phyloP scores from a whole-genome alignment of 2,329 filamentous ascomycete species.

The Botrytis paeoniae region DNA sequence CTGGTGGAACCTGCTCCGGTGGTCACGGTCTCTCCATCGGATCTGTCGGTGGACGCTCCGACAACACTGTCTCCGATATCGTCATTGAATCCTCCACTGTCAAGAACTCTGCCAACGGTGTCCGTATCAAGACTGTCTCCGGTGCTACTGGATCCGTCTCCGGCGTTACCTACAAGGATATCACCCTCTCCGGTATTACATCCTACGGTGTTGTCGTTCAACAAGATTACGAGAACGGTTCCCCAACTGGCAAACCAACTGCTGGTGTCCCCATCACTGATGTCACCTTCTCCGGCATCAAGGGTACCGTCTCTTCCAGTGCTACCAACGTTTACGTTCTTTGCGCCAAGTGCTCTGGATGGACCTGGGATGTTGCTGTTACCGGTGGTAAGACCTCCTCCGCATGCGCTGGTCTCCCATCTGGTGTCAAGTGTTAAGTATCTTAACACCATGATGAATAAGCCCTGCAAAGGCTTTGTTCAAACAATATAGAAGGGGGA shows the following conservation, averaged over 20 bases:
- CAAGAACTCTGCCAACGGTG: conserved; percentile 51
- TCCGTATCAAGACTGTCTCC: conserved; percentile 40
- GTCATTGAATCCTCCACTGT: conserved; percentile 49
- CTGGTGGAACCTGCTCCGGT: conserved; percentile 33
- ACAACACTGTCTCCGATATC: conserved; percentile 55
- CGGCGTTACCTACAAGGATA: conserved; percentile 52
- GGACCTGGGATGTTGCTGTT: conserved; percentile 51
- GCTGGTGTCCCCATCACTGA: conserved; percentile 52
- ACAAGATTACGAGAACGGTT: conserved; percentile 49
- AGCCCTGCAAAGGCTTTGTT: background rate
- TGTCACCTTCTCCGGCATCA: conserved; percentile 45
- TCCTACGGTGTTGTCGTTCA: conserved; percentile 50
- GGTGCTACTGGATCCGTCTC: conserved; percentile 43
- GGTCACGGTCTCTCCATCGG: conserved; percentile 54
- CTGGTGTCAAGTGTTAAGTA: conserved; percentile 30
- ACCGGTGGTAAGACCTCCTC: conserved; percentile 50
- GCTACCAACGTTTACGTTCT: conserved; percentile 51
- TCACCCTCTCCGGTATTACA: conserved; percentile 49
- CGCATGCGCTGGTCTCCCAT: conserved; percentile 41
- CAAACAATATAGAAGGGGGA: background rate
- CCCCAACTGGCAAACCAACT: conserved; percentile 31
- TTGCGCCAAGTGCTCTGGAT: conserved; percentile 51
- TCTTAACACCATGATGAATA: background rate
- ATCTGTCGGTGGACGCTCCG: conserved; percentile 52
- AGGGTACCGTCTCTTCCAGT: conserved; percentile 40